A percentile compares a stretch with the other conserved stretches of the same genome.
phyloP scores from a whole-genome alignment of 2,329 filamentous ascomycete species.

The Parafenestella ontariensis region DNA sequence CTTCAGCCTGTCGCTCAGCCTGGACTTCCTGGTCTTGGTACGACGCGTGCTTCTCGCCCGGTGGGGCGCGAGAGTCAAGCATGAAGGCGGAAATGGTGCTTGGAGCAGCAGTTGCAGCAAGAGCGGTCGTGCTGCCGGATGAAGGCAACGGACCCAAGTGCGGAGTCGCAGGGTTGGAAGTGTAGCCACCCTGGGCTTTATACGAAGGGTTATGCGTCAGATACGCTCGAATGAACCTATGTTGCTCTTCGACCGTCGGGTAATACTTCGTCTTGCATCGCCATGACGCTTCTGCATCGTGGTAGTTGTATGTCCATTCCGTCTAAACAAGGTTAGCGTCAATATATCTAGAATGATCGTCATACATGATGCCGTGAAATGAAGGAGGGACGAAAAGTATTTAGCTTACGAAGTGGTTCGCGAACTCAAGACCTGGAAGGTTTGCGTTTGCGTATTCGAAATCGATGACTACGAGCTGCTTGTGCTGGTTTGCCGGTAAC shows the following conservation, averaged over 20 bases:
- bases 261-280: slow-evolving; percentile 74
- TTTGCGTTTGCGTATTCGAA: slow-evolving; percentile 98
- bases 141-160: slow-evolving; percentile 38
- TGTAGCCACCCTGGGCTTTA: slow-evolving; percentile 62
- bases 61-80: slow-evolving; percentile 67
- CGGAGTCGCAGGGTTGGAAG: slow-evolving; percentile 52
- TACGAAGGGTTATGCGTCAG: slow-evolving; percentile 79
- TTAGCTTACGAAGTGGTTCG: slow-evolving; percentile 83
- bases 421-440: slow-evolving; percentile 85
- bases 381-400: slow-evolving; percentile 15
- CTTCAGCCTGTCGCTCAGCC: slow-evolving; percentile 66
- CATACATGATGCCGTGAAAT: not conserved
- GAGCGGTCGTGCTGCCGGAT: slow-evolving; percentile 42
- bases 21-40: slow-evolving; percentile 57
- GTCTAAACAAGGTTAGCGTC: slow-evolving; percentile 55
- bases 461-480: slow-evolving; percentile 95
- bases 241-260: slow-evolving; percentile 80
- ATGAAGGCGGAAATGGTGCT: slow-evolving; percentile 69
- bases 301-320: slow-evolving; percentile 99
- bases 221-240: slow-evolving; percentile 85
- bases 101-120: slow-evolving; percentile 41
- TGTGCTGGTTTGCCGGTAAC: slow-evolving; percentile 90
- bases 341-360: not conserved
- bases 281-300: slow-evolving; percentile 70
- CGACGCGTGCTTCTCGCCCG: slow-evolving; percentile 27